Conservation (phyloP, 2,329 filamentous ascomycete species). For the Alternaria burnsii region DNA sequence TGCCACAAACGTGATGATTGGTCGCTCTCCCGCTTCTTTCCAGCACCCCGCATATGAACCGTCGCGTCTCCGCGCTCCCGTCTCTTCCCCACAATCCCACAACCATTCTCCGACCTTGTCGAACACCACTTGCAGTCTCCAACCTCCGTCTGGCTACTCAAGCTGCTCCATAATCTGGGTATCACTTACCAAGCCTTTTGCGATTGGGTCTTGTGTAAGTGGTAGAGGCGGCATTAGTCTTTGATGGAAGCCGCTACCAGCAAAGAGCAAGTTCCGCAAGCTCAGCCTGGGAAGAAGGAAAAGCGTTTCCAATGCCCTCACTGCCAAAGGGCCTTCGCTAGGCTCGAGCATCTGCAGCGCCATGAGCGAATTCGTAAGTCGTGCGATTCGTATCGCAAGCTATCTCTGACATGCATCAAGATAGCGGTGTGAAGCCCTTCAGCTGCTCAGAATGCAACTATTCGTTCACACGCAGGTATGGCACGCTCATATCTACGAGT, state of each 20-base stretch:
- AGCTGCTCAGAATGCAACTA: constrained; percentile 52
- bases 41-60: constrained; percentile 31
- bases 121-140: constrained; percentile 17
- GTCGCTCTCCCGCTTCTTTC: constrained; percentile 11
- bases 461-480: constrained; percentile 54
- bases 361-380: constrained; percentile 53
- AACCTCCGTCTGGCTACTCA: constrained; percentile 13
- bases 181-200: constrained; percentile 5
- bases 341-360: constrained; percentile 53
- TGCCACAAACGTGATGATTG: constrained; percentile 10
- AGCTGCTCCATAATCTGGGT: constrained; percentile 7
- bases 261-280: constrained; percentile 23
- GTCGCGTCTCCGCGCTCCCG: constrained; percentile 15
- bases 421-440: constrained; percentile 55
- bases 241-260: constrained; percentile 33
- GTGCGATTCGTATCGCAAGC: not conserved
- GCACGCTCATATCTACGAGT: not conserved
- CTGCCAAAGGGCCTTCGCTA: constrained; percentile 47
- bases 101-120: constrained; percentile 22
- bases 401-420: constrained; percentile 28
- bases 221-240: constrained; percentile 9
- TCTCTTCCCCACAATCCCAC: constrained; percentile 35
- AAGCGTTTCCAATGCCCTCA: constrained; percentile 47
- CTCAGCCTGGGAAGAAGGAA: constrained; percentile 43
- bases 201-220: constrained; percentile 6